These are phyloP conservation scores for Psilocybe sp. DNA, from an alignment of 768 basidiomycete species.

Conservation along the genomic window DNA sequence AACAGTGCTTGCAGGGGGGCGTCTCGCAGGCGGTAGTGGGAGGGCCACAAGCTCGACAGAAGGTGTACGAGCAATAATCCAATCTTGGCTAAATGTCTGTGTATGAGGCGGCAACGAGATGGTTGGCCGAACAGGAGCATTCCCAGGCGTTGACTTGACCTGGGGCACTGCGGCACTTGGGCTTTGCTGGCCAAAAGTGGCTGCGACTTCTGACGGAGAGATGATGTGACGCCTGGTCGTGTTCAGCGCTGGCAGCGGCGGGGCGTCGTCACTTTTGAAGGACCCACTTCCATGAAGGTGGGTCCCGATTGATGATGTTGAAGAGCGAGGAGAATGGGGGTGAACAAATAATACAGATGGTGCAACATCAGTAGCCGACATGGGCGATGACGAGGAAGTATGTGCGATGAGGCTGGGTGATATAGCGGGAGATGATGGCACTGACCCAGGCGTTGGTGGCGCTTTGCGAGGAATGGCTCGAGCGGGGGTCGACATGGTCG, in stretches of 20 bases:
- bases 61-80: constrained; percentile 32
- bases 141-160: no score
- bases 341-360: constrained; percentile 51
- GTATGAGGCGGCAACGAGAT: not conserved
- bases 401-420: not conserved
- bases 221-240: constrained; percentile 46
- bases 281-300: constrained; percentile 15
- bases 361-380: constrained; percentile 50
- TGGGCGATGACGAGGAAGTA: constrained; percentile 60
- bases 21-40: constrained; percentile 36
- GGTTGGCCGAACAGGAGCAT: not conserved
- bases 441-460: not conserved
- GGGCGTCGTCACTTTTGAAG: constrained; percentile 35
- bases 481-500: not conserved
- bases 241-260: constrained; percentile 35
- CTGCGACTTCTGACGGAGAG: constrained; percentile 52
- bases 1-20: not conserved
- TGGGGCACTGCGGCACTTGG: not conserved
- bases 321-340: constrained; percentile 44
- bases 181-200: constrained; percentile 9
- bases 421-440: not conserved
- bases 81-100: constrained; percentile 22
- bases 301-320: constrained; percentile 37
- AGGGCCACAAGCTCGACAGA: constrained; percentile 32
- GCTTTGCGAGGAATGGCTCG: not conserved